phyloP scores from a whole-genome alignment of 352 stramenopile species.

The Phytopythium chamaehyphon region DNA sequence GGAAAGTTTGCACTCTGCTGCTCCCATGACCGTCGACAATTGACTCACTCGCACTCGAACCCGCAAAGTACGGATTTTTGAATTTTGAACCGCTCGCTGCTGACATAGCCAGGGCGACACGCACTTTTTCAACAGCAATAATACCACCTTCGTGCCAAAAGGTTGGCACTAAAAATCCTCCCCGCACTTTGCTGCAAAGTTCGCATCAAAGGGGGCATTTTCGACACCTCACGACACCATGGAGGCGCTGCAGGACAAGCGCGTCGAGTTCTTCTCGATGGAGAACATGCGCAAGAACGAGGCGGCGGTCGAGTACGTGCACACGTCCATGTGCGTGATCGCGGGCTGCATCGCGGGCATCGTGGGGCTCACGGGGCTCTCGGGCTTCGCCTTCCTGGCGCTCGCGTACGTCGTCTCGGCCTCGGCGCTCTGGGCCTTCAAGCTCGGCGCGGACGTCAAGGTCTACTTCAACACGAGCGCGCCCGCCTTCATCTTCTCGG shows the following conservation, averaged over 20 bases:
- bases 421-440: slow-evolving; percentile 56
- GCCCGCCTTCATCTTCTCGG: slow-evolving; percentile 63
- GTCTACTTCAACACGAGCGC: slow-evolving; percentile 79
- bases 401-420: slow-evolving; percentile 65
- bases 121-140: not conserved
- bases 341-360: slow-evolving; percentile 79
- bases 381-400: slow-evolving; percentile 72
- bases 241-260: slow-evolving; percentile 65
- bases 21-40: slow-evolving; percentile 1
- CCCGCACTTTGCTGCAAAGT: too few species aligned
- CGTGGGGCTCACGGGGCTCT: slow-evolving; percentile 67
- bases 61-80: slow-evolving; percentile 6
- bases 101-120: not conserved
- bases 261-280: slow-evolving; percentile 86
- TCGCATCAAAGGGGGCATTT: too few species aligned
- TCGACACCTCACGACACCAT: too few species aligned
- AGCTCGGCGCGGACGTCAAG: slow-evolving; percentile 72
- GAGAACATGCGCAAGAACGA: slow-evolving; percentile 86
- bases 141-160: too few species aligned
- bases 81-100: not conserved
- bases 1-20: slow-evolving; percentile 23
- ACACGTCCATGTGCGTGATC: slow-evolving; percentile 84
- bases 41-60: not conserved
- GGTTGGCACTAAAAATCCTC: too few species aligned
- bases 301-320: slow-evolving; percentile 68